Evolutionary conservation across 2,329 filamentous ascomycete genomes (phyloP).

Genomic region (Pseudocercospora fijiensis): DNA sequence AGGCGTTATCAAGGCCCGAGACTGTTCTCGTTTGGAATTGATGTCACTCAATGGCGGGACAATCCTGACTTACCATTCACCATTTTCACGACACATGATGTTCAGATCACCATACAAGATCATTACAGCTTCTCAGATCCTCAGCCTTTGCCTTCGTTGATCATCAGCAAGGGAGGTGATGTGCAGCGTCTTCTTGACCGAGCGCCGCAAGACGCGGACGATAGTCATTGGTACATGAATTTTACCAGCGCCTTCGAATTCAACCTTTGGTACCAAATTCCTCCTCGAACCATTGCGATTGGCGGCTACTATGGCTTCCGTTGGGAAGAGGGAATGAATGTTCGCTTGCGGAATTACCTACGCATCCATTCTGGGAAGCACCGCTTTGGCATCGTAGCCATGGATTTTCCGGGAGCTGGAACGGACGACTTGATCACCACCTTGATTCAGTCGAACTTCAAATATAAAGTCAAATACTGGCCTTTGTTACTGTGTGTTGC

Average conservation of each 20-base stretch:
- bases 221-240: slow-evolving; percentile 44
- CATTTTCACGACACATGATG: slow-evolving; percentile 41
- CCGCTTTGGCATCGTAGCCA: slow-evolving; percentile 38
- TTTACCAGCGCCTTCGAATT: slow-evolving; percentile 50
- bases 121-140: slow-evolving; percentile 48
- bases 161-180: slow-evolving; percentile 43
- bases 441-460: slow-evolving; percentile 46
- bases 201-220: slow-evolving; percentile 34
- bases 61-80: slow-evolving; percentile 39
- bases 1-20: slow-evolving; percentile 34
- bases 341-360: slow-evolving; percentile 39
- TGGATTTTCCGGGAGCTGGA: slow-evolving; percentile 42
- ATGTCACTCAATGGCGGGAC: slow-evolving; percentile 39
- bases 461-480: background rate
- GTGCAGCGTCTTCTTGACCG: slow-evolving; percentile 42
- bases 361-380: slow-evolving; percentile 31
- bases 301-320: slow-evolving; percentile 46
- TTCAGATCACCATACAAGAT: slow-evolving; percentile 48
- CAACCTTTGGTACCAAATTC: slow-evolving; percentile 39
- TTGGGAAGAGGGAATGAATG: slow-evolving; percentile 50
- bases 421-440: slow-evolving; percentile 44
- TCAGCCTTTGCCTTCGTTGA: slow-evolving; percentile 42
- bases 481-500: background rate
- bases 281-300: slow-evolving; percentile 44
- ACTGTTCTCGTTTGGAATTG: slow-evolving; percentile 34